Evolutionary conservation across 805 yeast species (phyloP), one percentile per base, ranked within the genome.

Genomic region (Monosporozyma yasuniensis): DNA sequence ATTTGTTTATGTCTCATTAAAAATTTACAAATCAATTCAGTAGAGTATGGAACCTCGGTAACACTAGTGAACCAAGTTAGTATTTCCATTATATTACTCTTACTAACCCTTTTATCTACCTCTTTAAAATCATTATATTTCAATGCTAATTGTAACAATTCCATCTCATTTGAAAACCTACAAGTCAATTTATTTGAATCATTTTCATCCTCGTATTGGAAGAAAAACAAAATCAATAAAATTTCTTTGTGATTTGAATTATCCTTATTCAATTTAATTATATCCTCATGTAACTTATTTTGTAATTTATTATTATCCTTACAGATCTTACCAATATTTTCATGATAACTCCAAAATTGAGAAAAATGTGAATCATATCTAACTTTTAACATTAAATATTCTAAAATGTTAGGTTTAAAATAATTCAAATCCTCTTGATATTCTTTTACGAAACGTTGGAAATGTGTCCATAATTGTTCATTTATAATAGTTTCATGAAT

Each of bases 91-190:
- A 62, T 49, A 22, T 56, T 57, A 2, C 46, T 50, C 11, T 49
- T 35, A 6, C 32, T 54, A 1, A 57, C 34, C 2, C 22, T 50
- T 19, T 34, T 39, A 37, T 65, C 66, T 8, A 65, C 52, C 9
- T 53, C 54, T 18, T 50, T 42, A 46, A 61, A 65, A 50, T 63
- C 68, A 52, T 60, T 60, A 47, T 52, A 54, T 10, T 56, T 19
- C 21, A 19, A 12, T 3, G 42, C 14, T 21, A 39, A 39, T 4
- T 39, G n/a, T 12, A 39, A 39, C 21, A 39, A 11, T 21, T 39
- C 42, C 5, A 21, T 39, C 7, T 25, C 47, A 32, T 19, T 10
- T 12, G 32, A 32, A 37, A n/a, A 44, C 12, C 19, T 23, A 32
- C 39, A 28, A 11, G 12, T 34, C 42, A 27, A 14, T 25, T 5